phyloP scores from a whole-genome alignment of 2,329 filamentous ascomycete genomes.

The Colletotrichum lupini region DNA sequence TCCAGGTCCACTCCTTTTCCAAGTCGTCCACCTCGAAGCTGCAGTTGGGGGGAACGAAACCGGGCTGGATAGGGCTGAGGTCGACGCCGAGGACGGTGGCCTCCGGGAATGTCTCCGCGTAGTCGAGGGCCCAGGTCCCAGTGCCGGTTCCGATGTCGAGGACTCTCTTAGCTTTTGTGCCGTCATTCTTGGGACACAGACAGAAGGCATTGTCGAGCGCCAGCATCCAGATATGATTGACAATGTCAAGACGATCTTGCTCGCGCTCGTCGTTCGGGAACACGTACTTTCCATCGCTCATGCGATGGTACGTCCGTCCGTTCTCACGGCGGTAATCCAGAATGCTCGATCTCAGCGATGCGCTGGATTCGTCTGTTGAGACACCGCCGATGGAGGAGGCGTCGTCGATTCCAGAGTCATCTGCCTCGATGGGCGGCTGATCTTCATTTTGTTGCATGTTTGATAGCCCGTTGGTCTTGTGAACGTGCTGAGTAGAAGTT shows the following conservation, averaged over 20 bases:
- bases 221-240: slow-evolving; percentile 48
- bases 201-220: slow-evolving; percentile 45
- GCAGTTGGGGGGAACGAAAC: slow-evolving; percentile 44
- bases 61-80: slow-evolving; percentile 48
- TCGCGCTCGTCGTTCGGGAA: slow-evolving; percentile 41
- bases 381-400: neutral
- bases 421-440: neutral
- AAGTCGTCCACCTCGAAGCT: slow-evolving; percentile 46
- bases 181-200: slow-evolving; percentile 38
- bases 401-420: neutral
- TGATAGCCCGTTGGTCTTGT: neutral
- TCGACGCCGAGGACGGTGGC: slow-evolving; percentile 43
- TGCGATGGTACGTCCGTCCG: slow-evolving; percentile 31
- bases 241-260: slow-evolving; percentile 43
- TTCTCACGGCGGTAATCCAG: slow-evolving; percentile 31
- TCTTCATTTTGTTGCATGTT: neutral
- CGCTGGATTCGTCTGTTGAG: neutral
- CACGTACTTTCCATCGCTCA: slow-evolving; percentile 42
- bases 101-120: slow-evolving; percentile 5
- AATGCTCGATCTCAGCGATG: slow-evolving; percentile 32
- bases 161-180: slow-evolving; percentile 37
- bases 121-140: slow-evolving; percentile 33
- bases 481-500: neutral
- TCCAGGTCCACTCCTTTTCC: slow-evolving; percentile 41
- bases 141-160: slow-evolving; percentile 32